A percentile compares a stretch with the other conserved stretches of the same genome.
Conservation (phyloP, 2,329 filamentous ascomycete species). For the Paecilomyces fulvus region DNA sequence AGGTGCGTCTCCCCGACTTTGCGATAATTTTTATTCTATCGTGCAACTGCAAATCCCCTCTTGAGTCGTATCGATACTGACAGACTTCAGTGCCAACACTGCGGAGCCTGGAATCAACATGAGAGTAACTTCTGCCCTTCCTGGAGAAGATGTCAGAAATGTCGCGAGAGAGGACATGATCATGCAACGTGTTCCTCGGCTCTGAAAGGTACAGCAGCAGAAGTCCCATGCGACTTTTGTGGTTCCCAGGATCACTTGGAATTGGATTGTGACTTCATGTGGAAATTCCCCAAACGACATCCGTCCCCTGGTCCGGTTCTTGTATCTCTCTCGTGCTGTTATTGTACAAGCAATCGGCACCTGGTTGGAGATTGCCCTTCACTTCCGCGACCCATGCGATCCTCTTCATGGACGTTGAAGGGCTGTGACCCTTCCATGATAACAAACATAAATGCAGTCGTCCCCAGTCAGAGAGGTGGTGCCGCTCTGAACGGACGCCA, state of each 20-base stretch:
- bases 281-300: constrained; percentile 35
- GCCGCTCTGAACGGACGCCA: constrained; percentile 11
- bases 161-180: constrained; percentile 54
- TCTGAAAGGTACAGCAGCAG: constrained; percentile 46
- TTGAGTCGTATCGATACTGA: constrained; percentile 4
- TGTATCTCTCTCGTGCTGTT: constrained; percentile 37
- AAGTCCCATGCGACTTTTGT: constrained; percentile 55
- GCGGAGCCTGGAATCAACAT: constrained; percentile 33
- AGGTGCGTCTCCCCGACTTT: constrained; percentile 21
- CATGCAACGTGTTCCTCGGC: constrained; percentile 48
- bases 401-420: constrained; percentile 33
- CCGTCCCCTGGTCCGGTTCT: constrained; percentile 19
- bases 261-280: constrained; percentile 50
- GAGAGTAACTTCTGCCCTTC: constrained; percentile 31
- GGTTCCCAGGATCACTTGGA: constrained; percentile 50
- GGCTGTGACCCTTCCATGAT: constrained; percentile 28
- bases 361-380: constrained; percentile 38
- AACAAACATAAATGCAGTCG: constrained; percentile 28
- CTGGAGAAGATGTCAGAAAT: constrained; percentile 43
- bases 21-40: not conserved
- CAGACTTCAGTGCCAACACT: constrained; percentile 31
- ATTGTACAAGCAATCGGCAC: constrained; percentile 36
- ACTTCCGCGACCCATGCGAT: constrained; percentile 16
- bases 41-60: not conserved
- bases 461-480: constrained; percentile 8